These are phyloP conservation scores for Phycomyces nitens DNA, from an alignment of 192 early-diverging fungal species.

Conservation along the genomic window DNA sequence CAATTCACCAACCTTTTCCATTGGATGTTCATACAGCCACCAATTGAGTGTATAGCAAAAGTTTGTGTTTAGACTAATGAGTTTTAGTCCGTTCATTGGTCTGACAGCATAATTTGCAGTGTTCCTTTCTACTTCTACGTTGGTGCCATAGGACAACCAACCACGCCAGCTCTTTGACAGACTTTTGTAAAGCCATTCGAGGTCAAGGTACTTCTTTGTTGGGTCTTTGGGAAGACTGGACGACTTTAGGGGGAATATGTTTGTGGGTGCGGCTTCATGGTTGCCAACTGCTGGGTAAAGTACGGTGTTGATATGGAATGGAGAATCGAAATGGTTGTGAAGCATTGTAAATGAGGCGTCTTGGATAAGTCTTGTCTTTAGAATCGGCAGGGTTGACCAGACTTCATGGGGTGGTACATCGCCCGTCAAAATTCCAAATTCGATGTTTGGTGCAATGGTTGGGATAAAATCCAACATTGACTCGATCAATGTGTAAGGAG, in stretches of 20 bases:
- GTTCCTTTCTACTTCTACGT: slow-evolving; percentile 36
- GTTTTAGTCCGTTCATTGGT: slow-evolving; percentile 41
- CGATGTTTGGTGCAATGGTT: slow-evolving; percentile 34
- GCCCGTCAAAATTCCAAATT: slow-evolving; percentile 52
- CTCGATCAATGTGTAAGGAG: slow-evolving; percentile 43
- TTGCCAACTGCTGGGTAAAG: slow-evolving; percentile 54
- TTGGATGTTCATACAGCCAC: slow-evolving; percentile 44
- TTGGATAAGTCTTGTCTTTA: slow-evolving; percentile 40
- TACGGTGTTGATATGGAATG: slow-evolving; percentile 24
- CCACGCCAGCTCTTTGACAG: slow-evolving; percentile 46
- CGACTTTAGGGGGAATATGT: slow-evolving; percentile 31
- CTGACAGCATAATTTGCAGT: slow-evolving; percentile 48
- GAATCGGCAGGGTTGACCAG: slow-evolving; percentile 41
- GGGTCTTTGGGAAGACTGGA: slow-evolving; percentile 14
- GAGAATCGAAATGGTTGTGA: slow-evolving; percentile 29
- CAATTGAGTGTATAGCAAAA: slow-evolving; percentile 58
- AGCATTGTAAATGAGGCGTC: slow-evolving; percentile 33
- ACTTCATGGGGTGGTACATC: slow-evolving; percentile 56
- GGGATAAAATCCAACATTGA: slow-evolving; percentile 45
- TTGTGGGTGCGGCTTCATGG: slow-evolving; percentile 51
- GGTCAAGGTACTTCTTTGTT: slow-evolving; percentile 19
- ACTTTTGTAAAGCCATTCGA: slow-evolving; percentile 46
- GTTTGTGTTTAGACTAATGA: slow-evolving; percentile 57
- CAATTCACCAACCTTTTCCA: slow-evolving; percentile 24
- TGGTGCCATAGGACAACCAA: slow-evolving; percentile 33